Base-by-base conservation (phyloP, 768 basidiomycete species). In the Megacollybia marginata region DNA sequence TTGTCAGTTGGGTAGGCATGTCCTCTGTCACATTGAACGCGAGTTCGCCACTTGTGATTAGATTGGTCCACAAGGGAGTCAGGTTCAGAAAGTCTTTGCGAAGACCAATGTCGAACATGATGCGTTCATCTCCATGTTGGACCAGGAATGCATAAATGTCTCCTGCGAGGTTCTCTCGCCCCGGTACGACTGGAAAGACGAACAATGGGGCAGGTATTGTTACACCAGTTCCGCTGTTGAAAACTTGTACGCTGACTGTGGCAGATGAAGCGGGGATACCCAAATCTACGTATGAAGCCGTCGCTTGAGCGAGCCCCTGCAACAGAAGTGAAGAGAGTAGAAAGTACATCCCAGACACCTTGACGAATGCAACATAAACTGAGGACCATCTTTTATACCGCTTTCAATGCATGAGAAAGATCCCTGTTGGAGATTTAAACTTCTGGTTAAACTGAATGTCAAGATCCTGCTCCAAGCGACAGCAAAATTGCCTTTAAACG, bases 101-200 rank as follows among this genome's bases (percentile, higher is more conserved):
- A 1, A 48, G 33, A 7, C 60, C 60, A 2, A 59, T 48, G 23
- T 61, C 60, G 20, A 57, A 61, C 55, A 60, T 49, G 1, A 59
- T 20, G 8, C 53, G 49, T 32, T 48, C 45, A 2, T 52, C 51
- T 2, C 47, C 35, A 11, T 58, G 48, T 36, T 58, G 55, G 47
- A 61, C 33, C 43, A 61, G 54, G 44, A 59, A 61, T 2, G 55
- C 55, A 42, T 56, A 59, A 10, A 55, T 35, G 4, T 57, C 55
- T 6, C 8, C 15, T 15, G 8, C 33, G 7, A 55, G 33, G 33
- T 16, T 44, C 23, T 56, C 55, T 11, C 51, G 46, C 9, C 55
- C 55, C 1, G 52, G 36, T 15, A 49, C 33, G 20, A 55, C 43
- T 5, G 56, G 56, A 8, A 20, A 18, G 28, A 55, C 15, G 33